phyloP scores from a whole-genome alignment of 2,329 filamentous ascomycete genomes.

The Ophiostoma montium region DNA sequence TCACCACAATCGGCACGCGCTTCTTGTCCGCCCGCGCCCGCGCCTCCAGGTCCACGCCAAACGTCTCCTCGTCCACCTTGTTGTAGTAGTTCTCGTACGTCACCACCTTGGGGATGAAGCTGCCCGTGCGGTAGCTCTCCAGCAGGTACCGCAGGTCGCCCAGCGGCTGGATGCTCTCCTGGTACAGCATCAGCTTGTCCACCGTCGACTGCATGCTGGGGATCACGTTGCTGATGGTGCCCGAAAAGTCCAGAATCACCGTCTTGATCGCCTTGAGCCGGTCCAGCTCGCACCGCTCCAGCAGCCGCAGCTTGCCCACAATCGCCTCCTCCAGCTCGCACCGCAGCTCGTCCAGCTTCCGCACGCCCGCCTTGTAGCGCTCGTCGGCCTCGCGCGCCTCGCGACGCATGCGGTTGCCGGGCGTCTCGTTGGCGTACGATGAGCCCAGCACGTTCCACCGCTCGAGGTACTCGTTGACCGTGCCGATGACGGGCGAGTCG shows the following conservation, averaged over 20 bases:
- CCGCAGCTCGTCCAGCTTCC: constrained; percentile 75
- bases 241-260: constrained; percentile 93
- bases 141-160: constrained; percentile 86
- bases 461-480: constrained; percentile 76
- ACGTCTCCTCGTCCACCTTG: constrained; percentile 92
- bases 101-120: constrained; percentile 77
- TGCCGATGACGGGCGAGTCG: constrained; percentile 72
- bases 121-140: constrained; percentile 92
- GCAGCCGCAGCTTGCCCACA: constrained; percentile 80
- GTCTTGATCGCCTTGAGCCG: constrained; percentile 96
- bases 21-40: constrained; percentile 88
- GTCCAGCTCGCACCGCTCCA: constrained; percentile 94
- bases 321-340: constrained; percentile 96
- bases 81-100: constrained; percentile 99
- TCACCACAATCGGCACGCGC: constrained; percentile 83
- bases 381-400: constrained; percentile 87
- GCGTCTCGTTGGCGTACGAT: constrained; percentile 84
- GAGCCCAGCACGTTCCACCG: constrained; percentile 92
- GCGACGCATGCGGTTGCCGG: constrained; percentile 68
- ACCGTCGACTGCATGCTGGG: constrained; percentile 90
- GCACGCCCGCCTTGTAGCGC: constrained; percentile 76
- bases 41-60: constrained; percentile 94
- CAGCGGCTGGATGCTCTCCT: constrained; percentile 91
- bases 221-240: constrained; percentile 94
- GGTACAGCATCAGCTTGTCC: constrained; percentile 97